A percentile compares a stretch with the other conserved stretches of the same genome.
Conservation (phyloP, 768 basidiomycete genomes). For the Rhodotorula diobovata region DNA sequence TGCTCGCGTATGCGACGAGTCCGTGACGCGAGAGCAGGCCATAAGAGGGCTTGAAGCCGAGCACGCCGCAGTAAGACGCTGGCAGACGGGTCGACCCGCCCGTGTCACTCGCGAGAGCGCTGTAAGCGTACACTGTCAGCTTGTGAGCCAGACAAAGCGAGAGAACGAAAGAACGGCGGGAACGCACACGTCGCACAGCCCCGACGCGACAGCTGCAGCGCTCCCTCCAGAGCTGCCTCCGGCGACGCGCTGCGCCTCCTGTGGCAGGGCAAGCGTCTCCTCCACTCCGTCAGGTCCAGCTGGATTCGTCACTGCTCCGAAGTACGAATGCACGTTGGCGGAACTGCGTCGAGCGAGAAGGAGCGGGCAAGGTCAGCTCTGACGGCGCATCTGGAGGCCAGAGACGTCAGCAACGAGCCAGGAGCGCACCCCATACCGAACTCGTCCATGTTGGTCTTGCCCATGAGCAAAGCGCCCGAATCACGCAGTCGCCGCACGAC, state of each 20-base stretch:
- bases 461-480: slow-evolving; percentile 67
- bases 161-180: neutral
- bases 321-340: slow-evolving; percentile 65
- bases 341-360: slow-evolving; percentile 54
- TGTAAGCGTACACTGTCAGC: slow-evolving; percentile 43
- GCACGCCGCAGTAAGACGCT: slow-evolving; percentile 86
- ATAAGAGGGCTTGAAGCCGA: slow-evolving; percentile 91
- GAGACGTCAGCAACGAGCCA: too few species aligned
- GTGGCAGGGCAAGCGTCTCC: slow-evolving; percentile 21
- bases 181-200: slow-evolving; percentile 75
- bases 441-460: slow-evolving; percentile 94
- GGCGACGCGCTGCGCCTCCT: slow-evolving; percentile 53
- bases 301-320: slow-evolving; percentile 79
- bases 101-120: slow-evolving; percentile 88
- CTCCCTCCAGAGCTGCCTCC: slow-evolving; percentile 95
- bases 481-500: slow-evolving; percentile 62
- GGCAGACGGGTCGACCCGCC: slow-evolving; percentile 91
- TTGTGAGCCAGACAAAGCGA: too few species aligned
- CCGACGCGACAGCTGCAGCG: slow-evolving; percentile 83
- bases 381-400: too few species aligned
- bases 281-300: slow-evolving; percentile 13
- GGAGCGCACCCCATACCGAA: slow-evolving; percentile 89
- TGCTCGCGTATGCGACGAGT: slow-evolving; percentile 87
- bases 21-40: slow-evolving; percentile 90
- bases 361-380: neutral